Evolutionary conservation across 106 monocot species (phyloP), one percentile per base, ranked within the genome.

Genomic region (Allium cepa): DNA sequence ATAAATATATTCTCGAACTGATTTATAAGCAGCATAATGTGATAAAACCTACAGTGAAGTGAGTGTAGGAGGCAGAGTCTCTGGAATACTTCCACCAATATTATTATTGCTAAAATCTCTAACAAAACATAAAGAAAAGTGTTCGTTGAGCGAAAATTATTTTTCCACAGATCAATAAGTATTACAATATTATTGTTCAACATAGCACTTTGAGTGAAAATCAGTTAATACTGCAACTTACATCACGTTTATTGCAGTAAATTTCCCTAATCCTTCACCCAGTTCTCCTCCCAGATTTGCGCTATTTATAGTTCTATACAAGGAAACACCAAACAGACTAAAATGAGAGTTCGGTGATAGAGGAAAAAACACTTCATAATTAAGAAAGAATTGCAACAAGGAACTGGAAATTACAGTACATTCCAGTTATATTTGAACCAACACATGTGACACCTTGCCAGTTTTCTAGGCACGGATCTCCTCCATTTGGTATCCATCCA

Each of bases 71-170:
- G 99, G 99, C 27, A 99, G 75, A 80, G 71, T 85, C 62, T 90
- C 85, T 50, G 99, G 99, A 74, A 99, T 90, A 52, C 62, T 82
- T 63, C 93, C 99, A 58, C 99, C 99, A 69, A 99, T 99, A 67
- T 83, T 90, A 66, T 99, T 93, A 72, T 93, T 99, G 82, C 99
- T 99, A 46, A 99, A 74, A 70, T 93, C 87, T 78, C 99, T 99
- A 36, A 78, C 46, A 69, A 76, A 49, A 71, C 47, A 68, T 17
- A 67, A 62, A 64, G 28, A 73, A 28, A 13, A 78, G 14, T 70
- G 51, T 70, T 17, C 47, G 14, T 50, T 22, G 58, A 13, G 15
- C 60, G 17, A 26, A 59, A n/a, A 79, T 52, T 51, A 50, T 50
- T 49, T 46, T 18, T 17, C 46, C 12, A 53, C 53, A 71, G 8